These are phyloP conservation scores for Cyphellophora europaea DNA, from an alignment of 2,329 filamentous ascomycete genomes.

Conservation along the genomic window DNA sequence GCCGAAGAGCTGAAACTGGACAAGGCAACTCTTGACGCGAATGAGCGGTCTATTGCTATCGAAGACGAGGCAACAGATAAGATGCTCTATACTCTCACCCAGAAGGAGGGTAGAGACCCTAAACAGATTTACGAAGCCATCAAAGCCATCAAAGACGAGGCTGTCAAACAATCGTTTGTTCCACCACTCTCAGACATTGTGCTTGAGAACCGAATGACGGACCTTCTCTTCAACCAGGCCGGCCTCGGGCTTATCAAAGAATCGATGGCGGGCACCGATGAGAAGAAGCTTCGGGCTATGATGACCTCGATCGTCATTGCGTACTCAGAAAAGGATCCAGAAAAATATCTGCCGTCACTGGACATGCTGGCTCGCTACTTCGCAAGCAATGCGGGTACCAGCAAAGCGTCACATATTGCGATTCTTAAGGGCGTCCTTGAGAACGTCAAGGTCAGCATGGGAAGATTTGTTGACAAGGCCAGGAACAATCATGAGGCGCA, in stretches of 20 bases:
- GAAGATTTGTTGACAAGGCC: conserved; percentile 1
- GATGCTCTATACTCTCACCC: conserved; percentile 1
- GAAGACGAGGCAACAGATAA: conserved; percentile 15
- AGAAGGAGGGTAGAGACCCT: neutral
- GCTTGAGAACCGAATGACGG: conserved; percentile 9
- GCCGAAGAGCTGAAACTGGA: conserved; percentile 7
- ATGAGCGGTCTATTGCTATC: conserved; percentile 13
- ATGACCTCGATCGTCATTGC: conserved; percentile 11
- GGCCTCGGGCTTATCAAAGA: conserved; percentile 6
- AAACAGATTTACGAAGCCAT: conserved; percentile 7
- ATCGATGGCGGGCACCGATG: conserved; percentile 1
- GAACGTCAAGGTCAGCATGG: neutral
- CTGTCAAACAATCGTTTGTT: conserved; percentile 12
- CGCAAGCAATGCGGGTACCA: conserved; percentile 1
- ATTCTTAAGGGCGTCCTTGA: neutral
- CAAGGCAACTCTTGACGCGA: conserved; percentile 13
- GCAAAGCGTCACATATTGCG: too few relatives aligned
- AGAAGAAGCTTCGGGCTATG: conserved; percentile 8
- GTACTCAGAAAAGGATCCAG: conserved; percentile 10
- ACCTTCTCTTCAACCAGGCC: conserved; percentile 7
- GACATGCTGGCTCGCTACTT: too few relatives aligned
- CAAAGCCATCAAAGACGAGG: conserved; percentile 12
- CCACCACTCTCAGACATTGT: conserved; percentile 14
- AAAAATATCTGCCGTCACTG: conserved; percentile 8
- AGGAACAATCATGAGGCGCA: neutral